These are phyloP conservation scores for Penicillium bovifimosum DNA, from an alignment of 495 filamentous ascomycete species.

Conservation along the genomic window DNA sequence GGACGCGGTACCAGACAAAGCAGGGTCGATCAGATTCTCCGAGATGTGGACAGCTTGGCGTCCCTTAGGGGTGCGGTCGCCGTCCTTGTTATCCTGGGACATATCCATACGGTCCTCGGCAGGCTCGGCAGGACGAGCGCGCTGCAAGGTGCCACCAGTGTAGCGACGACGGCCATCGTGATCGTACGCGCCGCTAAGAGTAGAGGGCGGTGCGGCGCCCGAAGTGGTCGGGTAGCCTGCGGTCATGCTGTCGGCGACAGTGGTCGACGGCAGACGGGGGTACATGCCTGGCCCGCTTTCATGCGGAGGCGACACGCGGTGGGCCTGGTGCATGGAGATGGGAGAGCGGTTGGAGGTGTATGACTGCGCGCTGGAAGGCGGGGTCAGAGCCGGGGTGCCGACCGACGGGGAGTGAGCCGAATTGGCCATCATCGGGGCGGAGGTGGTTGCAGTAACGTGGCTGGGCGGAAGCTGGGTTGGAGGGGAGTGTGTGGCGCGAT, in stretches of 20 bases:
- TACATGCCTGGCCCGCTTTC: slow-evolving; percentile 68
- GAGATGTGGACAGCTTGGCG: slow-evolving; percentile 37
- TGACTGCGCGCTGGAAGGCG: slow-evolving; percentile 78
- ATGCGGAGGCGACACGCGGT: slow-evolving; percentile 59
- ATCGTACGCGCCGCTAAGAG: slow-evolving; percentile 77
- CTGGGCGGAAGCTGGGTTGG: slow-evolving; percentile 48
- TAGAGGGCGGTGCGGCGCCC: slow-evolving; percentile 65
- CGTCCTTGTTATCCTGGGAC: slow-evolving; percentile 44
- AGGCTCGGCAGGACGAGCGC: slow-evolving; percentile 48
- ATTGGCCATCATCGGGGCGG: slow-evolving; percentile 54
- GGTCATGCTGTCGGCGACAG: slow-evolving; percentile 48
- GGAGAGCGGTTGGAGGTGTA: slow-evolving; percentile 87
- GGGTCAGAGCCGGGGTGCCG: slow-evolving; percentile 81
- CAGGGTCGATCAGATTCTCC: slow-evolving; percentile 49
- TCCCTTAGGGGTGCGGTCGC: slow-evolving; percentile 41
- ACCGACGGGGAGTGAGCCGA: slow-evolving; percentile 47
- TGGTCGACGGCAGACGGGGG: slow-evolving; percentile 74
- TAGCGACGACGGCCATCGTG: slow-evolving; percentile 76
- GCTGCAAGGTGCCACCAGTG: slow-evolving; percentile 82
- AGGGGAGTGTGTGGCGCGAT: slow-evolving; percentile 71
- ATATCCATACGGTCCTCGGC: slow-evolving; percentile 49
- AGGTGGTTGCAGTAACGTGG: slow-evolving; percentile 52
- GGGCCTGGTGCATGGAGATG: slow-evolving; percentile 50
- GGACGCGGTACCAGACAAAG: slow-evolving; percentile 35
- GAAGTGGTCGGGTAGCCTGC: slow-evolving; percentile 56